phyloP scores from a whole-genome alignment of 2,329 filamentous ascomycete species.

The Grosmannia huntii region DNA sequence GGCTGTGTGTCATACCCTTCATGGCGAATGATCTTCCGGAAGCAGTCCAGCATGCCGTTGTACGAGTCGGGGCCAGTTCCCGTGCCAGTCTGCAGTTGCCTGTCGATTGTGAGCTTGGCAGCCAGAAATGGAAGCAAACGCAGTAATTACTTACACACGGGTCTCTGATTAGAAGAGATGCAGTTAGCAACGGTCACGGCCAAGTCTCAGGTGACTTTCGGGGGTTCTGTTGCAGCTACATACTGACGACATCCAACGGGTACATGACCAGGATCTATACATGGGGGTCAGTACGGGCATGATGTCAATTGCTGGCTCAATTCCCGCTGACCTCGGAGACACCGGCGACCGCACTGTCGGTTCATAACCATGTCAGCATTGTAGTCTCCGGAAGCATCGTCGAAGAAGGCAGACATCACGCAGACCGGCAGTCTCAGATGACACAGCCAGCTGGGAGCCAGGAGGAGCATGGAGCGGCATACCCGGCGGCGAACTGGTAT shows the following conservation, averaged over 20 bases:
- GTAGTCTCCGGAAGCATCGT: neutral
- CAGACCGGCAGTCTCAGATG: neutral
- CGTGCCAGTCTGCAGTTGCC: conserved; percentile 73
- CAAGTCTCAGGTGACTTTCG: neutral
- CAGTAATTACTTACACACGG: conserved; percentile 10
- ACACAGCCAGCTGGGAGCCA: neutral
- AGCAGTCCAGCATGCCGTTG: conserved; percentile 96
- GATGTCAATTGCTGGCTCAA: neutral
- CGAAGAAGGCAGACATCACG: neutral
- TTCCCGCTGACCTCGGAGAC: conserved; percentile 72
- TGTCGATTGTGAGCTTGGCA: conserved; percentile 22
- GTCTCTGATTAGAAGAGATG: conserved; percentile 11
- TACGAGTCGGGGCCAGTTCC: conserved; percentile 69
- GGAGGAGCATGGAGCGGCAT: conserved; percentile 12
- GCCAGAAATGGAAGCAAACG: neutral
- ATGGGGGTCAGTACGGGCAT: conserved; percentile 4
- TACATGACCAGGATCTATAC: conserved; percentile 86
- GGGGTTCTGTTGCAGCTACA: conserved; percentile 33
- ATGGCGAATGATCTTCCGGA: conserved; percentile 89
- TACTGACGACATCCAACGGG: conserved; percentile 91
- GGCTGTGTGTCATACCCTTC: conserved; percentile 57
- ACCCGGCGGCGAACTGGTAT: conserved; percentile 90
- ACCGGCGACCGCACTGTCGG: conserved; percentile 72
- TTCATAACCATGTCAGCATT: conserved; percentile 5
- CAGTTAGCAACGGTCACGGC: conserved; percentile 26